A percentile compares a stretch with the other conserved stretches of the same genome.
These are phyloP conservation scores for Tetragonia tetragonoides DNA, from an alignment of 148 eudicot species.

Conservation along the genomic window DNA sequence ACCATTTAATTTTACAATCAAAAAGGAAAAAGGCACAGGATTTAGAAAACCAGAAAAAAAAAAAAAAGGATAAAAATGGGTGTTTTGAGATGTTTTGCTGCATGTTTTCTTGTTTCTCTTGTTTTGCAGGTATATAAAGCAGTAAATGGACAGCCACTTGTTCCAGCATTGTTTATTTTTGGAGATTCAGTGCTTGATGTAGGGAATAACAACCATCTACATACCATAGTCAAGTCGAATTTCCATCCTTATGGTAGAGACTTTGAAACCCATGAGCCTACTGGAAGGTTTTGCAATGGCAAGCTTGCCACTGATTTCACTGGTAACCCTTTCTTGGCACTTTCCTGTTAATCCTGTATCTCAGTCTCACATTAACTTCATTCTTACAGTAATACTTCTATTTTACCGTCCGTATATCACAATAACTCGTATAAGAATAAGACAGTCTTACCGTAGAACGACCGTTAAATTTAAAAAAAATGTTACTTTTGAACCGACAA, in stretches of 20 bases:
- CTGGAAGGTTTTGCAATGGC: conserved; percentile 95
- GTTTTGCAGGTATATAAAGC: neutral
- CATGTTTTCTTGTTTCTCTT: neutral
- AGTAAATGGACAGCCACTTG: conserved; percentile 62
- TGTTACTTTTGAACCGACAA: too few relatives aligned
- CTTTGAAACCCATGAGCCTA: conserved; percentile 47
- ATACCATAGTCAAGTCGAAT: conserved; percentile 70
- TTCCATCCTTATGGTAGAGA: conserved; percentile 95
- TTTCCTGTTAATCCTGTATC: neutral
- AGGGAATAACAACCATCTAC: conserved; percentile 77
- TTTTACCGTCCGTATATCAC: neutral
- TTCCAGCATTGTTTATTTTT: conserved; percentile 82
- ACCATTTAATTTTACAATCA: conserved; percentile 9
- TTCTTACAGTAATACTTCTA: neutral
- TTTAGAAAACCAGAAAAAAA: neutral
- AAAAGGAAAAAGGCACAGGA: neutral
- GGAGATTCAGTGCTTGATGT: conserved; percentile 86
- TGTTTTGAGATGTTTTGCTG: neutral
- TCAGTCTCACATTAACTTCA: neutral
- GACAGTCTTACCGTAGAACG: too few relatives aligned
- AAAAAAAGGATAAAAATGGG: neutral
- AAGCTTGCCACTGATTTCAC: conserved; percentile 89
- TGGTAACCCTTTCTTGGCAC: conserved; percentile 35
- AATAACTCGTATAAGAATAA: too few relatives aligned
- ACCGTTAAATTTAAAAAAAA: too few relatives aligned